These are phyloP conservation scores for Globisporangium radiosum DNA, from an alignment of 352 stramenopile genomes.

Conservation along the genomic window DNA sequence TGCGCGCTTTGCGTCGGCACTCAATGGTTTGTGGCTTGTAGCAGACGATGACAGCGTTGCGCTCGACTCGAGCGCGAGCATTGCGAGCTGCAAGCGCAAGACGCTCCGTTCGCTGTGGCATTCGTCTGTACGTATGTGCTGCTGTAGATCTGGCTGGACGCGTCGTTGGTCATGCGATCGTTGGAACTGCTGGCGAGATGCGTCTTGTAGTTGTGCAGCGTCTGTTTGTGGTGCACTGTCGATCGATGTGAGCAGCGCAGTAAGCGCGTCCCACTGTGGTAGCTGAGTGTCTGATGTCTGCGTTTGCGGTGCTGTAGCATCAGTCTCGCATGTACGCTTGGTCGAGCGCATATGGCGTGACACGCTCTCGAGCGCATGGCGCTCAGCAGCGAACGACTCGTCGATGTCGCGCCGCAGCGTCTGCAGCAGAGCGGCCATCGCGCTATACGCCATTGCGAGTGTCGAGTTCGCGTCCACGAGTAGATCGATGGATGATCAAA, in stretches of 20 bases:
- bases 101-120: background rate
- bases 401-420: constrained; percentile 7
- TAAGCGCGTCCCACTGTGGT: background rate
- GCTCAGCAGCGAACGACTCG: constrained; percentile 6
- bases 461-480: too few relatives aligned
- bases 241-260: constrained; percentile 3
- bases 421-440: constrained; percentile 3
- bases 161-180: background rate
- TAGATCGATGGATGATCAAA: background rate
- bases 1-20: background rate
- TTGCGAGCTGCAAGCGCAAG: constrained; percentile 4
- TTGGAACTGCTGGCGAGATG: background rate
- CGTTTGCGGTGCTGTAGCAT: background rate
- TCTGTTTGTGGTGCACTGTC: background rate
- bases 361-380: constrained; percentile 1
- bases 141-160: background rate
- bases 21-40: background rate
- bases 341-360: background rate
- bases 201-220: background rate
- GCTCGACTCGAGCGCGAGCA: background rate
- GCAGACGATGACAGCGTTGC: too few relatives aligned
- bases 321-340: background rate
- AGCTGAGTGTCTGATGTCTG: background rate
- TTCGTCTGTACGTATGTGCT: background rate
- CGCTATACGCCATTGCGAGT: background rate